phyloP scores from a whole-genome alignment of 1,139 yeast species.

The Magnusiomyces fungicola region DNA sequence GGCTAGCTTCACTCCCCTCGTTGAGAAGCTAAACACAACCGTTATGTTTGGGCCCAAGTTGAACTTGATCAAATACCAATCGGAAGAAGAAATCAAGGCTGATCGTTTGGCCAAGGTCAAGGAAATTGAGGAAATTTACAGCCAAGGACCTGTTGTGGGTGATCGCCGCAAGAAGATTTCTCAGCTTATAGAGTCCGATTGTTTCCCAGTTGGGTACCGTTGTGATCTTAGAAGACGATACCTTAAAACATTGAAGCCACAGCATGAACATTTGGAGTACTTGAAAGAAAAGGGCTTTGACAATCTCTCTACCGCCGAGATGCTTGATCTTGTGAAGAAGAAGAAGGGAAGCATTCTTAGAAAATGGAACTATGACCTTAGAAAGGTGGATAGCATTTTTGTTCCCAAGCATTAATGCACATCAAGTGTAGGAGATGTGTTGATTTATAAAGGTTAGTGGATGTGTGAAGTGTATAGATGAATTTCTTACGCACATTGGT shows the following conservation, averaged over 20 bases:
- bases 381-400: constrained; percentile 35
- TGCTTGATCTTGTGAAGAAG: constrained; percentile 11
- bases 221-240: constrained; percentile 37
- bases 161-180: constrained; percentile 16
- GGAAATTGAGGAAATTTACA: constrained; percentile 9
- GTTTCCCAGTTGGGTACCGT: constrained; percentile 36
- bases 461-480: too few relatives aligned
- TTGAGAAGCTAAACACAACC: constrained; percentile 19
- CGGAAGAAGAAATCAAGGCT: constrained; percentile 30
- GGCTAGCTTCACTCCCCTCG: constrained; percentile 32
- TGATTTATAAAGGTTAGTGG: too few relatives aligned
- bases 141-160: constrained; percentile 12
- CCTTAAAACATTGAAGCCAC: constrained; percentile 34
- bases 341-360: constrained; percentile 33
- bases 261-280: constrained; percentile 21
- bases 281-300: constrained; percentile 25
- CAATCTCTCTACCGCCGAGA: constrained; percentile 29
- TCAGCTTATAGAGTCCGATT: constrained; percentile 24
- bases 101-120: constrained; percentile 29
- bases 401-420: constrained; percentile 16
- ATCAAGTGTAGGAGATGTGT: too few relatives aligned
- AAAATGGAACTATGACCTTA: constrained; percentile 45
- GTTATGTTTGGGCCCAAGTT: constrained; percentile 23
- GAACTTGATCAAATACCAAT: constrained; percentile 19
- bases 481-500: too few relatives aligned